phyloP scores from a whole-genome alignment of 768 basidiomycete genomes.

The Boletus vinaceobasis region DNA sequence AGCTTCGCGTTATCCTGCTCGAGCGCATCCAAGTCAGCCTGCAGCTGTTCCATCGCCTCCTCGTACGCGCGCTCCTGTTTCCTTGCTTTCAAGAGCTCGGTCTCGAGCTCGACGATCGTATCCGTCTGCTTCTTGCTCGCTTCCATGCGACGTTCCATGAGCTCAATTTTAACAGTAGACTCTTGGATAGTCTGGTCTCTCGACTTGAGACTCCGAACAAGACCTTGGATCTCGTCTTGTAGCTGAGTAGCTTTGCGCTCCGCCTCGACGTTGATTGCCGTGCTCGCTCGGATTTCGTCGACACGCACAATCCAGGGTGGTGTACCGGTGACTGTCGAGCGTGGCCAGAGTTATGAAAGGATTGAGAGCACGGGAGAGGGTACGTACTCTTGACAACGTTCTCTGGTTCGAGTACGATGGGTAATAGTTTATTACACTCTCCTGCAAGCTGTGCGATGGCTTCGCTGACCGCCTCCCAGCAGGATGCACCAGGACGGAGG shows the following conservation, averaged over 20 bases:
- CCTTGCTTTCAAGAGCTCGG: conserved; percentile 71
- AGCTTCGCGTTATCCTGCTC: conserved; percentile 88
- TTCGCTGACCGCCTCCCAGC: conserved; percentile 76
- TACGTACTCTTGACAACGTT: conserved; percentile 74
- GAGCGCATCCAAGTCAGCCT: conserved; percentile 79
- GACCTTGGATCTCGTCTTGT: conserved; percentile 86
- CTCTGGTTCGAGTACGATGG: conserved; percentile 69
- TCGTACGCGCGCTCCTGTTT: conserved; percentile 90
- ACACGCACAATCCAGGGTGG: conserved; percentile 86
- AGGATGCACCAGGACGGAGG: conserved; percentile 58
- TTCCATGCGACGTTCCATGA: conserved; percentile 93
- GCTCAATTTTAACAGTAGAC: conserved; percentile 84
- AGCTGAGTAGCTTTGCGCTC: conserved; percentile 83
- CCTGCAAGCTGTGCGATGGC: conserved; percentile 67
- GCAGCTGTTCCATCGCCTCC: conserved; percentile 91
- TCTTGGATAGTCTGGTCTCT: conserved; percentile 92
- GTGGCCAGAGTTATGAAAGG: background rate
- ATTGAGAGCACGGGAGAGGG: background rate
- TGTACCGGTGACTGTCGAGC: conserved; percentile 58
- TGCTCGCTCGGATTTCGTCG: conserved; percentile 75
- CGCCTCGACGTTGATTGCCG: conserved; percentile 87
- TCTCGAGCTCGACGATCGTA: conserved; percentile 74
- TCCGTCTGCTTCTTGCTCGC: conserved; percentile 89
- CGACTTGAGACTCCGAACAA: conserved; percentile 78
- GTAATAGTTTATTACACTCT: conserved; percentile 68